These are phyloP conservation scores for Mycena capillaripes DNA, from an alignment of 768 basidiomycete genomes.

Conservation along the genomic window DNA sequence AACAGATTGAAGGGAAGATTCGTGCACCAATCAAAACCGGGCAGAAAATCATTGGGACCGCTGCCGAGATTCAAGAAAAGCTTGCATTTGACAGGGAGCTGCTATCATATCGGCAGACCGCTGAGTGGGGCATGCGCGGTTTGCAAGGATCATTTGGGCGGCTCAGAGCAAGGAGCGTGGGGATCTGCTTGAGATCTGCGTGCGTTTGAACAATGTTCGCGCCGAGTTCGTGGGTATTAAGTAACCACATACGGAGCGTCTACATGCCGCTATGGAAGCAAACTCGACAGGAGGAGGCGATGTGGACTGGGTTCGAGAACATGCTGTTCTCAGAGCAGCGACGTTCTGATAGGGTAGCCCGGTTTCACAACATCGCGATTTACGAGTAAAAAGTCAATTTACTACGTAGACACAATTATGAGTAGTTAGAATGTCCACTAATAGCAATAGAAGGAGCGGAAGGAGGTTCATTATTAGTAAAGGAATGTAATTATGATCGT, in stretches of 20 bases:
- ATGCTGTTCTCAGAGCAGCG: no score
- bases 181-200: constrained; percentile 52
- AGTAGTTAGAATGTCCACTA: neutral
- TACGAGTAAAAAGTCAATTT: constrained; percentile 26
- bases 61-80: no score
- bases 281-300: constrained; percentile 42
- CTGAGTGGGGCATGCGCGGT: neutral
- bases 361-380: constrained; percentile 48
- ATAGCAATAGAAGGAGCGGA: neutral
- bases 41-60: no score
- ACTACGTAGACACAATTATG: neutral
- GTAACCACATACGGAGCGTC: constrained; percentile 58
- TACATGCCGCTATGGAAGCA: constrained; percentile 56
- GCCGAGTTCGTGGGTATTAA: constrained; percentile 50
- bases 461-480: neutral
- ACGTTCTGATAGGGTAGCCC: constrained; percentile 54
- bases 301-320: constrained; percentile 54
- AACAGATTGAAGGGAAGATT: constrained; percentile 44
- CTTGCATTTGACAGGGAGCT: no score
- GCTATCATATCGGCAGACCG: constrained; percentile 22
- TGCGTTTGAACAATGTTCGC: constrained; percentile 52
- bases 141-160: constrained; percentile 27
- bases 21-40: no score
- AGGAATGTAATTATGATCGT: neutral
- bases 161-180: constrained; percentile 44